Conservation (phyloP, 768 basidiomycete species). For the Pulveroboletus sp. region DNA sequence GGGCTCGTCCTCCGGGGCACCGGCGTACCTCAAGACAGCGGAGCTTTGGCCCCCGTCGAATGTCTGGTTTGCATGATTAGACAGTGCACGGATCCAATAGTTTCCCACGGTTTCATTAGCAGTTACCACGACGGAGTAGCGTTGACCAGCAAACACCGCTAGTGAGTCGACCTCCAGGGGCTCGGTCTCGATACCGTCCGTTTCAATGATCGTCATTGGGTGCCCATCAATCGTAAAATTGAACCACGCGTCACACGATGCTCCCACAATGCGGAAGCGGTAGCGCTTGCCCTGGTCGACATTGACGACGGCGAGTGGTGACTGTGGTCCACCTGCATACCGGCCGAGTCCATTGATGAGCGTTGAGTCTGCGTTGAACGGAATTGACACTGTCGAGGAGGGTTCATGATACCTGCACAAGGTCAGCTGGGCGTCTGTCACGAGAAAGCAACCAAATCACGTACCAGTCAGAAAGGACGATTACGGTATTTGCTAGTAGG, state of each 20-base stretch:
- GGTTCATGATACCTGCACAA: conserved; percentile 13
- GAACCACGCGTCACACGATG: conserved; percentile 41
- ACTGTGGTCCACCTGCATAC: conserved; percentile 29
- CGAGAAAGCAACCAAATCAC: conserved; percentile 1
- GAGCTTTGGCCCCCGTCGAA: conserved; percentile 32
- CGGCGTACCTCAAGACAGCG: conserved; percentile 40
- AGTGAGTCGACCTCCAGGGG: conserved; percentile 40
- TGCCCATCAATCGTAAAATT: conserved; percentile 45
- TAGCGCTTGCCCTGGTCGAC: conserved; percentile 32
- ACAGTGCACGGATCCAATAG: conserved; percentile 39
- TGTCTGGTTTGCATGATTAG: conserved; percentile 10
- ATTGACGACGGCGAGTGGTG: conserved; percentile 34
- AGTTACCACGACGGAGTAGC: conserved; percentile 43
- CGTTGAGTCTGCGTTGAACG: conserved; percentile 25
- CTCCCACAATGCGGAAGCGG: conserved; percentile 34
- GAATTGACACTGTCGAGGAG: conserved; percentile 7
- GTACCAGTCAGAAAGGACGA: conserved; percentile 35
- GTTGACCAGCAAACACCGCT: conserved; percentile 45
- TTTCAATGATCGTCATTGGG: conserved; percentile 24
- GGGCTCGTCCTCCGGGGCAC: conserved; percentile 34
- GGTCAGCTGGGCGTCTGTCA: conserved; percentile 24
- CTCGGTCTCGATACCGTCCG: conserved; percentile 30
- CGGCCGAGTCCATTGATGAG: conserved; percentile 41
- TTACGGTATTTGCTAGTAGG: conserved; percentile 33
- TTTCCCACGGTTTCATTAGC: conserved; percentile 32